These are phyloP conservation scores for Chalciporus piperatus DNA, from an alignment of 768 basidiomycete species.

Conservation along the genomic window DNA sequence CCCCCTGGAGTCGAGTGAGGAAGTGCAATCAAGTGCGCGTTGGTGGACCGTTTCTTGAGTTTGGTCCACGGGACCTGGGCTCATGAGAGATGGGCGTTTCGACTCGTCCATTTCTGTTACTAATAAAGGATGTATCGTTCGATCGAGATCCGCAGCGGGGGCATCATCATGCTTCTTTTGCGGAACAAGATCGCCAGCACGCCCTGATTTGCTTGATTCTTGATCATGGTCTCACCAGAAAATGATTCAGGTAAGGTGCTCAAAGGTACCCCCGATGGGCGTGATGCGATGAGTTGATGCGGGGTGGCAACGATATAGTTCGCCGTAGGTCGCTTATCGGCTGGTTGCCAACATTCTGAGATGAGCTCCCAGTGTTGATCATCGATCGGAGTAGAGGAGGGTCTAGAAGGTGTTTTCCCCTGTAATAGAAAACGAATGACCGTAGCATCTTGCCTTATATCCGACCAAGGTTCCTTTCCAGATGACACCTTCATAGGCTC, in stretches of 20 bases:
- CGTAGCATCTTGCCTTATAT: background rate
- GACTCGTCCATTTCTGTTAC: background rate
- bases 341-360: constrained; percentile 3
- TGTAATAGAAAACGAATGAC: constrained; percentile 1
- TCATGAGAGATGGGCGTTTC: background rate
- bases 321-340: constrained; percentile 2
- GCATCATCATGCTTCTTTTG: background rate
- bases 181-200: background rate
- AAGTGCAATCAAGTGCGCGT: constrained; percentile 23
- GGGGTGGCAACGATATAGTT: background rate
- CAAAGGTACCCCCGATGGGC: background rate
- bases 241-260: background rate
- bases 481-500: constrained; percentile 1
- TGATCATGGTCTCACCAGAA: background rate
- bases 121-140: background rate
- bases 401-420: constrained; percentile 5
- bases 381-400: constrained; percentile 4
- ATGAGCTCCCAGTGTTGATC: constrained; percentile 8
- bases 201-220: background rate
- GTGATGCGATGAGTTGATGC: background rate
- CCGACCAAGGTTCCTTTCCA: background rate
- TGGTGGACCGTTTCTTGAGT: constrained; percentile 19
- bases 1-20: constrained; percentile 27
- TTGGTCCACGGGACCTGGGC: background rate
- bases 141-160: background rate